Base-by-base conservation (phyloP, 495 filamentous ascomycete species). In the Xylaria telfairii region DNA sequence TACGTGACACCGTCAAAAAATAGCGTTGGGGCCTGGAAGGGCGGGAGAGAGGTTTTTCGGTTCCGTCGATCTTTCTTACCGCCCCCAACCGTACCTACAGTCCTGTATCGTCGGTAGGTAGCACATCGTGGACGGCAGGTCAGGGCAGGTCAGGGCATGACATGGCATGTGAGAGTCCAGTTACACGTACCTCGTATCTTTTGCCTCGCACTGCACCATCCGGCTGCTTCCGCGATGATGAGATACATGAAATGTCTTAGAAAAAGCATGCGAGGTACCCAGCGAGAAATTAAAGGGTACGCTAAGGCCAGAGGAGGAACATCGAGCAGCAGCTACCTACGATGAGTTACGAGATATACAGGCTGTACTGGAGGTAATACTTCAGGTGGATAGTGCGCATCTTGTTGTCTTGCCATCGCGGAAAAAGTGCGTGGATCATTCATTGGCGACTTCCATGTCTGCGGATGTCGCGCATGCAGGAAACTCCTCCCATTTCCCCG, bases 401-500 rank as follows among this genome's bases (percentile, higher is more conserved):
- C 59, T 30, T 37, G 19, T 26, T 28, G 37, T 61, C 34, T 61
- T 42, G 24, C 57, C 13, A n/a, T 12, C 32, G 15, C 12, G 57
- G 57, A n/a, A 41, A 61, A 26, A 42, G 59, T 42, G 21, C 3
- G 34, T 24, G 19, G 13, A 37, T 17, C 56, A 32, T n/a, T 61
- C 57, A 9, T 26, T 41, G 12, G 37, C 15, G 12, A 4, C n/a
- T 5, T 26, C 37, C 24, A 26, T 51, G n/a, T 65, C 30, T 51
- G 30, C 62, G 62, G 44, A 49, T 65, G 44, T 65, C 62, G 62
- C 62, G 62, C 62, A 64, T 65, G 62, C 26, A 21, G 28, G 26
- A 37, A 51, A 65, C 28, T 49, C 28, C 17, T 28, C 51, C 44
- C 62, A 51, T 3, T 47, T 49, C 28, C 62, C 62, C 62, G 44